phyloP scores from a whole-genome alignment of 2,329 filamentous ascomycete genomes.

The Epichloe coenophiala region DNA sequence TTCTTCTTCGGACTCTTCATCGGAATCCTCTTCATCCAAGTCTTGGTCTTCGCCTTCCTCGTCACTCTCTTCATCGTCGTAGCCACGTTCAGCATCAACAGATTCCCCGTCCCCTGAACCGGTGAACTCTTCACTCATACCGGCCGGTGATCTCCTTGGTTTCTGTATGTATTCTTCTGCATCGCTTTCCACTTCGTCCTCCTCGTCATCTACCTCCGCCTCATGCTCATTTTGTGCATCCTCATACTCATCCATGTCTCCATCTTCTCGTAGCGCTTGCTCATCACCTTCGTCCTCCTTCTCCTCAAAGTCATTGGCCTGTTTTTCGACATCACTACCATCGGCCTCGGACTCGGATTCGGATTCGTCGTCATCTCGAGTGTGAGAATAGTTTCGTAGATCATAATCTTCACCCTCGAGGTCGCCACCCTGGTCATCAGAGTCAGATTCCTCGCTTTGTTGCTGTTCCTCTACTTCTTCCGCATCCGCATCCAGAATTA shows the following conservation, averaged over 20 bases:
- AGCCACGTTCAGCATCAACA: constrained; percentile 12
- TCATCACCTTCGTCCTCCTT: constrained; percentile 10
- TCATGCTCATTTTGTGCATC: constrained; percentile 2
- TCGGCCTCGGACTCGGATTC: background rate
- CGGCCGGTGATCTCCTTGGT: background rate
- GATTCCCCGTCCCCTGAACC: constrained; percentile 12
- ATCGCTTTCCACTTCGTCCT: background rate
- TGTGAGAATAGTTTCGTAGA: constrained; percentile 18
- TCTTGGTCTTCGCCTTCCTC: constrained; percentile 7
- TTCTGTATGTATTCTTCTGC: background rate
- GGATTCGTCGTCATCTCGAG: constrained; percentile 17
- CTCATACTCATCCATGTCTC: constrained; percentile 7
- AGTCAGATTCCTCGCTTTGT: constrained; percentile 6
- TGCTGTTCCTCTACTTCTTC: background rate
- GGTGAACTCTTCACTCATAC: background rate
- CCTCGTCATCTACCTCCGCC: background rate
- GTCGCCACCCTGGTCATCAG: constrained; percentile 14
- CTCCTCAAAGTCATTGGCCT: constrained; percentile 19
- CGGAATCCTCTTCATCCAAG: constrained; percentile 7
- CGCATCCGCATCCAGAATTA: background rate
- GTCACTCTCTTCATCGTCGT: constrained; percentile 9
- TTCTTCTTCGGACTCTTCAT: constrained; percentile 3
- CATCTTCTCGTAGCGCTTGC: constrained; percentile 4
- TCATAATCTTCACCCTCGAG: constrained; percentile 21
- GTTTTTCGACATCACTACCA: constrained; percentile 7